phyloP scores from a whole-genome alignment of 1,139 yeast species.

The Yamadazyma jaroonii region DNA sequence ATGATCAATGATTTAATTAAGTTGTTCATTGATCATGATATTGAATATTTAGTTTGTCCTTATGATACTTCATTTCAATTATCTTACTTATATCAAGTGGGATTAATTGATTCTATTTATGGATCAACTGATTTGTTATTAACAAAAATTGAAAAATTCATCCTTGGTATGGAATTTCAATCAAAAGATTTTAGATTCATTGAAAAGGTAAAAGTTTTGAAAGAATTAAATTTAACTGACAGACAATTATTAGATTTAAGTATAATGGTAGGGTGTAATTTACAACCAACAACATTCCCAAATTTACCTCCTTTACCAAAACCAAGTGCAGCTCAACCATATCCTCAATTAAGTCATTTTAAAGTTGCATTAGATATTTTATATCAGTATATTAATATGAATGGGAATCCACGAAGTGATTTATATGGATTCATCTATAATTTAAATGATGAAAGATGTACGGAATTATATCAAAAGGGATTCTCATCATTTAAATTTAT shows the following conservation, averaged over 20 bases:
- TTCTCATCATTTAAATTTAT: conserved; percentile 42
- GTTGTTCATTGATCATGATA: conserved; percentile 52
- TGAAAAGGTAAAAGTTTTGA: conserved; percentile 56
- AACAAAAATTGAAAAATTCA: conserved; percentile 63
- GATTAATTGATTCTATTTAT: conserved; percentile 69
- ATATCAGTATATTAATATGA: conserved; percentile 35
- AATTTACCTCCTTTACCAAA: conserved; percentile 53
- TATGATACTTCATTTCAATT: conserved; percentile 81
- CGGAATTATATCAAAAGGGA: conserved; percentile 39
- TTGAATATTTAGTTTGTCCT: conserved; percentile 79
- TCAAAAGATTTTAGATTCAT: conserved; percentile 64
- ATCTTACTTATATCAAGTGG: conserved; percentile 59
- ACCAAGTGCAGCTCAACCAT: conserved; percentile 42
- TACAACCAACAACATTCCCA: conserved; percentile 66
- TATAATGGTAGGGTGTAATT: conserved; percentile 72
- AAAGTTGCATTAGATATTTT: conserved; percentile 43
- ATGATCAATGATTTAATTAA: conserved; percentile 56
- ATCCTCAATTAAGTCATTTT: conserved; percentile 42
- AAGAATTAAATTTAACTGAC: conserved; percentile 57
- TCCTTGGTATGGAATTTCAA: conserved; percentile 68
- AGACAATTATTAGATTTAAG: conserved; percentile 75
- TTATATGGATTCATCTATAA: conserved; percentile 36
- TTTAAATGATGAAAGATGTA: conserved; percentile 36
- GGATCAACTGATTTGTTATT: conserved; percentile 82
- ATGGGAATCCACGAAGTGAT: conserved; percentile 24